Evolutionary conservation across 2,329 filamentous ascomycete genomes (phyloP), one percentile per base, ranked within the genome.

Genomic region (Corynespora cassiicola): DNA sequence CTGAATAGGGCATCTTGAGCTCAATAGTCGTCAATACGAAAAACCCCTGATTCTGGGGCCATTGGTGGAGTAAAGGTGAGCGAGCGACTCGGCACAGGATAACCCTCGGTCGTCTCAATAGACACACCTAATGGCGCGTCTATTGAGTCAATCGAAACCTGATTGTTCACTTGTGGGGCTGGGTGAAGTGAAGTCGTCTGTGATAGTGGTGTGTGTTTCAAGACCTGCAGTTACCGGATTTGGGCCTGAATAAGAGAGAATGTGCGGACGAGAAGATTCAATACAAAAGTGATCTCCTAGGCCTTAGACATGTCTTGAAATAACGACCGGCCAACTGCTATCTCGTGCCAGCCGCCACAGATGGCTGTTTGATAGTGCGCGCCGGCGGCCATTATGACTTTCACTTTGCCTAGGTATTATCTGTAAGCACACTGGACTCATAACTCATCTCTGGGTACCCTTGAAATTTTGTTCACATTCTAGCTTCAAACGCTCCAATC

Each of bases 221-320:
- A 56, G 39, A 63, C 54, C 14, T 27, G 8, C 17, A 20, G 15
- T 34, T 46, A 31, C 58, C 58, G 49, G 21, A 57, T 62, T 55
- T 30, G 58, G 63, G 54, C 58, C 39, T 66, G 59, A 65, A 65
- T 65, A n/a, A n/a, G n/a, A 65, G 57, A 31, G 57, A 58, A 51
- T 21, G 26, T 18, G 31, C 19, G 8, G 25, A 22, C 16, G 18
- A 36, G 29, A 17, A 35, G 20, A 21, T 9, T 61, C 47, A 65
- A 59, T 58, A 60, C 35, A 35, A 54, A 48, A 50, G 34, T 3
- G 3, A 50, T 34, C 6, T n/a, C 31, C 10, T 12, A 23, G 14
- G 16, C 3, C 40, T 39, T 30, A 54, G 37, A 51, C 47, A 51
- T 53, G 50, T 47, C 41, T 49, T 26, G 29, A 11, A 23, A 16